Evolutionary conservation across 2,329 filamentous ascomycete genomes (phyloP), one percentile per base, ranked within the genome.

Genomic region (Epichloe aotearoae): DNA sequence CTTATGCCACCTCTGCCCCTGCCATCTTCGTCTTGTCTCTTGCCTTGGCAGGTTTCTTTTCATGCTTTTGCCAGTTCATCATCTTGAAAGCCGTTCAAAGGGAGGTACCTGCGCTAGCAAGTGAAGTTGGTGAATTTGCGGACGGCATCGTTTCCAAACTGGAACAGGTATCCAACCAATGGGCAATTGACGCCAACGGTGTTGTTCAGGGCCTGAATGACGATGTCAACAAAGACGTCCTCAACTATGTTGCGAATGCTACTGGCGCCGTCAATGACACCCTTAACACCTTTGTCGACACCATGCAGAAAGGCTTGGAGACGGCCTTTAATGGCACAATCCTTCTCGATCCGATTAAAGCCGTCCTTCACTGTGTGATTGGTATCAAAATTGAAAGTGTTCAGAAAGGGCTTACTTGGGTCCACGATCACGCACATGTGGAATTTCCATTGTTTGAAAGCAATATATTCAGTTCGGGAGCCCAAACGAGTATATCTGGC

Each of bases 351-450:
- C 86, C 89, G 0, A 83, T 95, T 60, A 75, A 81, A 60, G 84
- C 87, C 42, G 80, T 96, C 36, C 76, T 96, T 55, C 79, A 87
- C 62, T 97, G 93, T 62, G 74, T 97, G n/a, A 80, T 97, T 56
- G 81, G 84, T 7, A 75, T 95, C 61, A 97, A 97, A 72, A 76
- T 97, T 55, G 81, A 86, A 57, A 79, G 82, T 20, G 80, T 98
- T 56, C 81, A 97, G 65, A 84, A 86, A 62, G 93, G 86, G 12
- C 75, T 97, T n/a, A 95, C 87, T 1, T 98, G 91, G 91, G 86
- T 95, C 11, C 80, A 86, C 60, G 84, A 97, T 57, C 73, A 97
- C 63, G 88, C 93, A 3, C 79, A 93, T 54, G 77, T 98, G 58
- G 73, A 80, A 53, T 84, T 98, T 58, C 93, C 93, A 0, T 68